These are phyloP conservation scores for Solanum tacnaense DNA, from an alignment of 257 asterid species.

Conservation along the genomic window DNA sequence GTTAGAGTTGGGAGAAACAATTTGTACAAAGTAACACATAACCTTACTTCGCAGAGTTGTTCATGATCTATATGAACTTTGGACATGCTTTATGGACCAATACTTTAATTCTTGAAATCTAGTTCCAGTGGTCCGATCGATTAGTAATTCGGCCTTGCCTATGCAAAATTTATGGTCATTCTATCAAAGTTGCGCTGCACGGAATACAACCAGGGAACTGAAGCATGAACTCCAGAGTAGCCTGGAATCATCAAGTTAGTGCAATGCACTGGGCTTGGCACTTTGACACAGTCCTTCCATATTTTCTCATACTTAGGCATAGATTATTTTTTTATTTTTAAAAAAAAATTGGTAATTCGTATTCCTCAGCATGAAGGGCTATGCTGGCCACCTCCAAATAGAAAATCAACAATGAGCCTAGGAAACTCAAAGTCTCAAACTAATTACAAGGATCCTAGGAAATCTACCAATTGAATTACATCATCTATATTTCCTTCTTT, in stretches of 20 bases:
- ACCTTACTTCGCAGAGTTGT: neutral
- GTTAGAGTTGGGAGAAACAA: neutral
- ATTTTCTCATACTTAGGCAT: neutral
- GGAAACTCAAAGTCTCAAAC: neutral
- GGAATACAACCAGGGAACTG: neutral
- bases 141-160: neutral
- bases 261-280: neutral
- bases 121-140: neutral
- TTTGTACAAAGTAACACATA: neutral
- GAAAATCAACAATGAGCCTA: neutral
- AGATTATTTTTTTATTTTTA: neutral
- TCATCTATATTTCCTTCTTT: neutral
- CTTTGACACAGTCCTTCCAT: neutral
- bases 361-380: neutral
- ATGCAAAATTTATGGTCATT: neutral
- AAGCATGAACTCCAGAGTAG: neutral
- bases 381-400: neutral
- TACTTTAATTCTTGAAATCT: neutral
- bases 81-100: neutral
- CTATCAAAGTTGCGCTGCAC: neutral
- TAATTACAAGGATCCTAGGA: neutral
- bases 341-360: neutral
- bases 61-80: neutral
- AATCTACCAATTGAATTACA: neutral
- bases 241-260: neutral